Conservation (phyloP, 2,329 filamentous ascomycete genomes). For the Diaporthe velutina region DNA sequence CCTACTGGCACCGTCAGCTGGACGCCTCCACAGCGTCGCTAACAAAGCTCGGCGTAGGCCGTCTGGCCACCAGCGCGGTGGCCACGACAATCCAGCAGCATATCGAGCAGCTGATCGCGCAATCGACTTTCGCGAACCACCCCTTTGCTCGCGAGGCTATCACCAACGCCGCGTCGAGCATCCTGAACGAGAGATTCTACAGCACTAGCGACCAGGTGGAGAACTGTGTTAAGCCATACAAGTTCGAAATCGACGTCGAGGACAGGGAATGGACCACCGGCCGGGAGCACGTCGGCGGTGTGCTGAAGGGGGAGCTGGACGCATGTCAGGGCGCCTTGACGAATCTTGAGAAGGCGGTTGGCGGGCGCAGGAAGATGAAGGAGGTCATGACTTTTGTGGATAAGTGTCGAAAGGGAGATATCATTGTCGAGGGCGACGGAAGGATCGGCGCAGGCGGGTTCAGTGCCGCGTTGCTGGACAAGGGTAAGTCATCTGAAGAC, state of each 20-base stretch:
- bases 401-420: slow-evolving; percentile 86
- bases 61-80: slow-evolving; percentile 92
- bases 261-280: slow-evolving; percentile 89
- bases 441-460: slow-evolving; percentile 92
- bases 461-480: slow-evolving; percentile 85
- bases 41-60: slow-evolving; percentile 93
- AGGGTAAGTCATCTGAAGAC: slow-evolving; percentile 67
- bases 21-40: slow-evolving; percentile 91
- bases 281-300: slow-evolving; percentile 82
- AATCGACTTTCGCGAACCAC: slow-evolving; percentile 89
- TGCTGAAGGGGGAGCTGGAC: slow-evolving; percentile 88
- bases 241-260: slow-evolving; percentile 96
- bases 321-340: slow-evolving; percentile 86
- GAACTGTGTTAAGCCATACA: slow-evolving; percentile 99
- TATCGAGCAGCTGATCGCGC: slow-evolving; percentile 81
- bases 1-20: slow-evolving; percentile 94
- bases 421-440: slow-evolving; percentile 86
- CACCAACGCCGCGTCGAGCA: slow-evolving; percentile 87
- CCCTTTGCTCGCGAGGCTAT: slow-evolving; percentile 96
- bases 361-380: slow-evolving; percentile 84
- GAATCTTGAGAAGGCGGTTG: slow-evolving; percentile 80
- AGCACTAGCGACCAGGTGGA: slow-evolving; percentile 98
- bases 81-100: slow-evolving; percentile 88
- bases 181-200: slow-evolving; percentile 94
- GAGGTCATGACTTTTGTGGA: slow-evolving; percentile 95